phyloP scores from a whole-genome alignment of 2,329 filamentous ascomycete species.

The Thelonectria rubi region DNA sequence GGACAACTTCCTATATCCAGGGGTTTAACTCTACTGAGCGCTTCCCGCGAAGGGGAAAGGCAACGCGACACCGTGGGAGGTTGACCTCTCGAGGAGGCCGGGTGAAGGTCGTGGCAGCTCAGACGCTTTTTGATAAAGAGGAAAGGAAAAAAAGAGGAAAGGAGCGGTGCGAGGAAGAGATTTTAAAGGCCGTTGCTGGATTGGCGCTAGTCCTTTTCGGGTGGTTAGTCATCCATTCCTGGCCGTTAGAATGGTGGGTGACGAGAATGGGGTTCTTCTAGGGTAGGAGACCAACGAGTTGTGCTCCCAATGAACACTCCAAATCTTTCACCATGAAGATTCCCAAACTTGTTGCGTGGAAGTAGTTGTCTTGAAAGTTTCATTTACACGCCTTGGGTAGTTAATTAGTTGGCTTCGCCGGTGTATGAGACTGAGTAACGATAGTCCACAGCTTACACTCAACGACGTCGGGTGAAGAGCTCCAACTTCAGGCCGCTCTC shows the following conservation, averaged over 20 bases:
- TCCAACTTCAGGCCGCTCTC: too few relatives aligned
- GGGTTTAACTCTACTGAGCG: slow-evolving; percentile 68
- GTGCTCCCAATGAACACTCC: too few relatives aligned
- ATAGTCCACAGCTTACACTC: too few relatives aligned
- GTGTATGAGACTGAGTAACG: too few relatives aligned
- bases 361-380: too few relatives aligned
- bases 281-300: background rate
- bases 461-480: too few relatives aligned
- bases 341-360: too few relatives aligned
- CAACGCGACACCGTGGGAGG: slow-evolving; percentile 68
- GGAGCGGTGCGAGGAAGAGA: slow-evolving; percentile 28
- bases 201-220: slow-evolving; percentile 37
- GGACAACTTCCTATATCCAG: slow-evolving; percentile 72
- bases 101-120: slow-evolving; percentile 72
- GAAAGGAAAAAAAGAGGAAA: slow-evolving; percentile 53
- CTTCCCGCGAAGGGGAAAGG: slow-evolving; percentile 61
- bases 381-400: too few relatives aligned
- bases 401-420: too few relatives aligned
- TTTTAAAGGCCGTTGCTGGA: slow-evolving; percentile 37
- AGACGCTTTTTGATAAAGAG: slow-evolving; percentile 71
- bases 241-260: background rate
- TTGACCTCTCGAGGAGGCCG: slow-evolving; percentile 40
- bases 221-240: slow-evolving; percentile 30
- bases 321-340: too few relatives aligned
- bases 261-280: background rate